Percentiles rank a stretch among this genome's conserved stretches.
These are phyloP conservation scores for Alternaria sp. DNA, from an alignment of 2,329 filamentous ascomycete genomes.

Conservation along the genomic window DNA sequence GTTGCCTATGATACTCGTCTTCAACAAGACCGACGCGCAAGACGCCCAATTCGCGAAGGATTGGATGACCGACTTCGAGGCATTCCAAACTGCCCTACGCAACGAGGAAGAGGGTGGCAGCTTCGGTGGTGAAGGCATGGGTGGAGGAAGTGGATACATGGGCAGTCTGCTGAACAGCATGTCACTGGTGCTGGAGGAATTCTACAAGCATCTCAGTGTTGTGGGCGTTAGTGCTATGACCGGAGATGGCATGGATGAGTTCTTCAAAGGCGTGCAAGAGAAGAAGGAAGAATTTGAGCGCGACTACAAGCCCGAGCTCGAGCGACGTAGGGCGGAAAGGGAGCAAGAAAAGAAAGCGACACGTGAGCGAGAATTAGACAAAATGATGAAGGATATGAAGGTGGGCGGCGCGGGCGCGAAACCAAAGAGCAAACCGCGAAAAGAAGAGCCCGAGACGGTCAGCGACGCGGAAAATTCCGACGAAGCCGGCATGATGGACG, in stretches of 20 bases:
- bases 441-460: constrained; percentile 58
- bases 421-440: constrained; percentile 43
- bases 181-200: constrained; percentile 96
- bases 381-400: constrained; percentile 93
- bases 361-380: constrained; percentile 82
- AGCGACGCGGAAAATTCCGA: constrained; percentile 60
- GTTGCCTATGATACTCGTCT: constrained; percentile 96
- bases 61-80: constrained; percentile 99
- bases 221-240: constrained; percentile 94
- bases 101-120: constrained; percentile 79
- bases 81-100: constrained; percentile 85
- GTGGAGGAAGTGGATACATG: constrained; percentile 90
- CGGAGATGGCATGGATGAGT: constrained; percentile 88
- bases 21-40: constrained; percentile 98
- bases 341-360: constrained; percentile 75
- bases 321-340: constrained; percentile 75
- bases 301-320: constrained; percentile 92
- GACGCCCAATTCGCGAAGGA: constrained; percentile 91
- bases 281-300: constrained; percentile 88
- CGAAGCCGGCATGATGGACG: constrained; percentile 60
- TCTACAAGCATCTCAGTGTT: constrained; percentile 91
- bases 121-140: constrained; percentile 75
- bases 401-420: constrained; percentile 51
- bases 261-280: constrained; percentile 85
- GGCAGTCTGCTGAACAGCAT: constrained; percentile 94